Evolutionary conservation across 495 filamentous ascomycete genomes (phyloP), one percentile per base, ranked within the genome.

Genomic region (Margaritispora aquatica): DNA sequence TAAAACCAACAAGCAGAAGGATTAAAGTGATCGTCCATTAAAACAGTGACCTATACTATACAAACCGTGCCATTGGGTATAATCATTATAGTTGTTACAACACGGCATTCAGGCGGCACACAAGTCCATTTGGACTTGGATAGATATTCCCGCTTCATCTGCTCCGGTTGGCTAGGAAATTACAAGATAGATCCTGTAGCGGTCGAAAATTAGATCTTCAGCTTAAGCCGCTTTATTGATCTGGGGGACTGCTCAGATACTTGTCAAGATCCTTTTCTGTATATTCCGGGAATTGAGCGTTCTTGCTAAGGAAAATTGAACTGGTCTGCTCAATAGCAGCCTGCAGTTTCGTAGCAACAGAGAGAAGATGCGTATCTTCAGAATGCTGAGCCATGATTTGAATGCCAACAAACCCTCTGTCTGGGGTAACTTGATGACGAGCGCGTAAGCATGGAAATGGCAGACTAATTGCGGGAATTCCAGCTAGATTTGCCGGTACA

Each of bases 351-450:
- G 11, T 8, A 44, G 38, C 38, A 44, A 44, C 3, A 15, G 38
- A 44, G 2, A 44, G 11, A 44, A 44, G 8, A n/a, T 17, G 38
- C 11, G 19, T 8, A 44, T 98, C 94, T 63, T 95, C 88, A 34
- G 90, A 93, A 70, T 87, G 97, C 70, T 99, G 94, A 20, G 86
- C 91, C 60, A 97, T 85, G 8, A 97, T 71, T 70, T 99, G 94
- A 60, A 99, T 80, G 0, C 95, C 94, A 8, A 84, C 80, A 46
- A 83, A 69, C 10, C 38, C 38, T 2, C 17, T 17, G 22, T 69
- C 67, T 3, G 51, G 60, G 34, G 19, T n/a, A 1, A 17, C 11
- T 61, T 64, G 26, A 20, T 31, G 17, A 15, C 26, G 26, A 41
- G 70, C 63, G 7, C 38, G 38, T 8, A 44, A 17, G 19, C 63